These are phyloP conservation scores for Populus hybrid DNA, from an alignment of 441 rosid genomes.

Conservation along the genomic window DNA sequence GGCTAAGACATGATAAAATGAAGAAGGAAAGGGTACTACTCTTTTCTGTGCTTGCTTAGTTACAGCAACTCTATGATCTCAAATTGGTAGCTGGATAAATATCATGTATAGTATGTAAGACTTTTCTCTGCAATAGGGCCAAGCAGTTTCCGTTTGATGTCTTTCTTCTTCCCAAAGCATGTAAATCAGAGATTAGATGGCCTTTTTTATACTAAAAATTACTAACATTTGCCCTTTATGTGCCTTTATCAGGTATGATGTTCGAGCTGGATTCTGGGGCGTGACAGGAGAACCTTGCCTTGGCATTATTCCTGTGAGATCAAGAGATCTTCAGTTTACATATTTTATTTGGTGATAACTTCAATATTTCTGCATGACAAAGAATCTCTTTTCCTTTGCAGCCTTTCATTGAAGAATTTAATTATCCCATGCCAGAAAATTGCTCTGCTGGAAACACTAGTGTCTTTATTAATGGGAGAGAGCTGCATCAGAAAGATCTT, in stretches of 20 bases:
- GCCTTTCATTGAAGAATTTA: slow-evolving; percentile 81
- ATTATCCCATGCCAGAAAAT: slow-evolving; percentile 64
- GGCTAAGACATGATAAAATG: too few species aligned
- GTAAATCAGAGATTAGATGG: background rate
- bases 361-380: background rate
- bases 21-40: too few species aligned
- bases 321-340: slow-evolving; percentile 5
- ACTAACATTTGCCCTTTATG: background rate
- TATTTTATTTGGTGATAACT: background rate
- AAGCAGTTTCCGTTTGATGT: background rate
- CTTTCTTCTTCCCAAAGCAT: background rate
- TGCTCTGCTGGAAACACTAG: slow-evolving; percentile 70
- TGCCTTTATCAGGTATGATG: slow-evolving; percentile 66
- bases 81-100: slow-evolving; percentile 2
- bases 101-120: background rate
- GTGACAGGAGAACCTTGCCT: slow-evolving; percentile 63
- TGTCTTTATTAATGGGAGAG: slow-evolving; percentile 80
- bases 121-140: background rate
- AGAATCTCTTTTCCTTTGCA: slow-evolving; percentile 27
- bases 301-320: slow-evolving; percentile 90
- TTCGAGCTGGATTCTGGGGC: slow-evolving; percentile 91
- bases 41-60: too few species aligned
- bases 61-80: background rate
- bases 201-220: background rate
- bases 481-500: slow-evolving; percentile 74